Base-by-base conservation (phyloP, 73 alveolate genomes). In the Halteria grandinella region DNA sequence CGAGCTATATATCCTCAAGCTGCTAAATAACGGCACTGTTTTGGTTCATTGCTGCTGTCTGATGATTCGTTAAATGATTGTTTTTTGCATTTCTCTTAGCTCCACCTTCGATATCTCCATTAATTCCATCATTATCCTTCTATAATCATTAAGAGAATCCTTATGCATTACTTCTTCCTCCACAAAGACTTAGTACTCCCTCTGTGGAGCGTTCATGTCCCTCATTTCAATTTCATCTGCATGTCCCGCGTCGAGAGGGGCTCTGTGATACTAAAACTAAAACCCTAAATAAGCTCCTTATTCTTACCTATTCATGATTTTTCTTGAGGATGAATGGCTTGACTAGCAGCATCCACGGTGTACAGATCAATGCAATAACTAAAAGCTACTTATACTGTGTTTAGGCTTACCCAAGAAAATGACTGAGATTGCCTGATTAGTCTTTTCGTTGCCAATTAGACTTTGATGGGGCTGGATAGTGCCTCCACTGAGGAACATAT, bases 321-420 rank as follows among this genome's bases (percentile, higher is more conserved):
- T 39, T 37, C 47, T 87, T 82, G 31, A 89, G 75, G 17, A 88
- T 75, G 8, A 87, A 24, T 33, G 99, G 99, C 82, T 97, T 97
- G 0, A 89, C 95, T 14, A 95, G 58, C 40, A 97, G 93, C 98
- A 97, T 97, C 75, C 92, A 37, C 2, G 99, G 99, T 10, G 95
- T 92, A 59, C 98, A 94, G 18, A 93, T 54, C 23, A 97, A 39
- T 17, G 97, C 84, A 48, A 95, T 70, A 54, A 92, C 70, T 21
- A 97, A 7, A 8, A 32, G 18, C 6, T 27, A 8, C 7, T 6
- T 29, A 6, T 32, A 28, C 11, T 34, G 7, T n/a, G n/a, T n/a
- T n/a, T n/a, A n/a, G 14, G 8, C n/a, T 57, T 57, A 57, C 75
- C 3, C 12, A 57, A 85, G 31, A 97, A 77, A 24, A 82, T 58